Base-by-base conservation (phyloP, 768 basidiomycete genomes). In the Hydnomerulius pinastri region DNA sequence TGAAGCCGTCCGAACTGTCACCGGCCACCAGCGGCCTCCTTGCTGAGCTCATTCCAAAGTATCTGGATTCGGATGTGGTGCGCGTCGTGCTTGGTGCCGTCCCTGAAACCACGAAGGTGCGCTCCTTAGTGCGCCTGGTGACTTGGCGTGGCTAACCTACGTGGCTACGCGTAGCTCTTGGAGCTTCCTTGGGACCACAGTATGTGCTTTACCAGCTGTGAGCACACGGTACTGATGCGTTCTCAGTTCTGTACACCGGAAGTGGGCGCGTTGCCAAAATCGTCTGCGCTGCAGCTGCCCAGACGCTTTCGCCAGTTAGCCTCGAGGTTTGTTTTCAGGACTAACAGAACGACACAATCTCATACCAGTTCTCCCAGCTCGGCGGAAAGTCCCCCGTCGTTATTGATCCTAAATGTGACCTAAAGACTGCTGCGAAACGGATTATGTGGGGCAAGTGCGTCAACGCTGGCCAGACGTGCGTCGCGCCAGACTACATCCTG, bases 401-500 rank as follows among this genome's bases (percentile, higher is more conserved):
- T 53, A 71, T 94, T 37, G 87, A 92, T 64, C 76, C 87, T 0
- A 75, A 72, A 18, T 82, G 80, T 46, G 85, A 93, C 61, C 68
- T 92, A 43, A 74, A 82, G 49, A 69, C 76, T 4, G 77, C 85
- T 0, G 87, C 88, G 3, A 78, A 77, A 36, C 77, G 91, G n/a
- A 74, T 94, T 37, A 65, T 92, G 29, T 92, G 89, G 88, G 90
- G 90, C n/a, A 90, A 90, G 58, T 69, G 72, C 40, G 66, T 72
- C n/a, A 94, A 94, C 57, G 82, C 80, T 0, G 92, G 92, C 2
- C 80, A 92, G 72, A 83, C 83, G 1, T 93, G 91, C 50, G 73
- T 85, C 4, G 82, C 87, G 4, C 80, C 80, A 1, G 80, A 82
- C 55, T 81, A 81, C 53, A 57, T 77, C 18, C 70, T 82, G n/a